Base-by-base conservation (phyloP, 345 rosid species). In the Eucalyptus melliodora region DNA sequence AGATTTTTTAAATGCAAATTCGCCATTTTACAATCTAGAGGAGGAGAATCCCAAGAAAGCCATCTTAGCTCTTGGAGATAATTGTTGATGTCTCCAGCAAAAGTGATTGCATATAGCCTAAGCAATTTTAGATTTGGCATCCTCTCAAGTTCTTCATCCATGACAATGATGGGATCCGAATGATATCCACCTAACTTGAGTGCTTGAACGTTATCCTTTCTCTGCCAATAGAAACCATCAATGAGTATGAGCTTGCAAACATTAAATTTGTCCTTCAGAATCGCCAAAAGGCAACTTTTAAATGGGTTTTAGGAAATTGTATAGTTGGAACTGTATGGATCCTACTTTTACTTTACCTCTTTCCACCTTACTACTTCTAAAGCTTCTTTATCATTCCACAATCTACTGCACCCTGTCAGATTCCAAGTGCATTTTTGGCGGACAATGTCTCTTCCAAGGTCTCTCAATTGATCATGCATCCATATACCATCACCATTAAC, bases 401-500 rank as follows among this genome's bases (percentile, higher is more conserved):
- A 8, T 13, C 42, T 15, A 31, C 6, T 69, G 0, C 0, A 34
- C 37, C 37, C 37, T 34, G 37, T 34, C 37, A 34, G 37, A 34
- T 34, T 34, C 3, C 37, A 7, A 6, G 17, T 1, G 34, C 44
- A 34, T 15, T 69, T 44, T 5, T 69, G 2, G 0, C 1, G 0
- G 17, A 69, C 37, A 5, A 69, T 69, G 44, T 69, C 40, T 4
- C 81, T 69, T 34, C 81, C 81, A 8, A 34, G 44, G 7, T 69
- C 24, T 69, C 26, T 69, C 13, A 69, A 0, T 6, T 34, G 44
- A 34, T 69, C 81, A 34, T 69, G 81, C 81, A 69, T 69, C 81
- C 81, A 34, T 17, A 69, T 69, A 34, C 1, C 2, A 34, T 69
- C 13, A 34, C 1, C 24, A 0, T 1, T 0, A 5, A 17, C 26